Evolutionary conservation across 192 early-diverging fungal species (phyloP), one percentile per base, ranked within the genome.

Genomic region (Chytriomyces confervae): DNA sequence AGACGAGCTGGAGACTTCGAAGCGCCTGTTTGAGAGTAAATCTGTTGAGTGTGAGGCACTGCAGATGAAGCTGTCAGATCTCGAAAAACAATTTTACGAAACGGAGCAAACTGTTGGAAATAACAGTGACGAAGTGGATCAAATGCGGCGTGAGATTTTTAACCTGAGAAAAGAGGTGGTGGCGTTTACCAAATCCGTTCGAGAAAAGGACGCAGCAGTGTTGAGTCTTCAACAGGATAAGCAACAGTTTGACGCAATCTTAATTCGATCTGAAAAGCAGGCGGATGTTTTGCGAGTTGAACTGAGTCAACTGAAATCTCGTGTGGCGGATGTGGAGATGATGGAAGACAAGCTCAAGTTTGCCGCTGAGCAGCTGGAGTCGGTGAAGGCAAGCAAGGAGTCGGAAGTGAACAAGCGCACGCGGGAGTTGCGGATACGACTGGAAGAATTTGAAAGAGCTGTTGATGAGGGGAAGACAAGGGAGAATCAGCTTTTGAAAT

Each of bases 401-500:
- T 51, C 64, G 27, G 53, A 77, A 50, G 29, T 76, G 10, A 66
- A 66, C 5, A 16, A 50, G 7, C 62, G 46, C 11, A 76, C 74
- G 1, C 24, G 29, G n/a, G 72, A 78, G 0, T 47, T 76, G 45
- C n/a, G 80, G 1, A 47, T 69, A 2, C 27, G 79, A 9, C 23
- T 85, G 13, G 69, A 85, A 65, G 80, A 75, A 62, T 79, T 87
- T 18, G 88, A 88, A 11, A 90, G 88, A 74, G 73, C 87, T 64
- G 77, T 93, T 6, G 91, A 92, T 76, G 93, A 94, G 13, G 72
- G 87, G 20, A 86, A 86, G 69, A 85, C 91, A 71, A 84, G 89
- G 9, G 94, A 95, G 78, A 79, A 79, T 16, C 90, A 92, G 77
- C 63, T 93, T 6, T 88, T 90, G 61, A 91, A 90, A 48, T 57